A percentile compares a stretch with the other conserved stretches of the same genome.
These are phyloP conservation scores for Solanum habrochaites DNA, from an alignment of 257 asterid genomes.

Conservation along the genomic window DNA sequence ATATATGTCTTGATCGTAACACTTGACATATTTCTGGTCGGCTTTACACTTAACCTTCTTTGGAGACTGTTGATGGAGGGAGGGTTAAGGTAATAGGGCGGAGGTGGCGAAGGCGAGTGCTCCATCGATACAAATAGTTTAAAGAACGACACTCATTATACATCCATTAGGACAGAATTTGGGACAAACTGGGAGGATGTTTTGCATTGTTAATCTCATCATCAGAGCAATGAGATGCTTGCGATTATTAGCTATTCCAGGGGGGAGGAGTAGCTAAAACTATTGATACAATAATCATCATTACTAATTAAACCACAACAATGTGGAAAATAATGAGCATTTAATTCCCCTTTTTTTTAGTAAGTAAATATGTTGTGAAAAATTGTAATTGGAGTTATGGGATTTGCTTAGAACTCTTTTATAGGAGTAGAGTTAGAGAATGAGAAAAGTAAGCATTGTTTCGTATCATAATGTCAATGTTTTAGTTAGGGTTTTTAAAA, in stretches of 20 bases:
- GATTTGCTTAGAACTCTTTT: background rate
- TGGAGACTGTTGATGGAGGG: background rate
- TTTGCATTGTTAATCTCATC: conserved; percentile 28
- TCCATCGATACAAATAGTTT: conserved; percentile 22
- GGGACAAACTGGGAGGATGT: conserved; percentile 54
- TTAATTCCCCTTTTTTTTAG: background rate
- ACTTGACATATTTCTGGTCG: conserved; percentile 14
- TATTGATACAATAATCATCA: background rate
- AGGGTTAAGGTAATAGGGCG: too few species aligned
- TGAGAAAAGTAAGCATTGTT: background rate
- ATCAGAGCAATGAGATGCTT: conserved; percentile 29
- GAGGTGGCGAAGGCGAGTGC: background rate
- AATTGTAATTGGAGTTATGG: background rate
- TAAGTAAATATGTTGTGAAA: background rate
- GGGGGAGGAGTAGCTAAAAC: conserved; percentile 34
- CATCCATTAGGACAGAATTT: conserved; percentile 42
- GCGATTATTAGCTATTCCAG: conserved; percentile 32
- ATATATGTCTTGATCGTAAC: conserved; percentile 23
- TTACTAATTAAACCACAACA: background rate
- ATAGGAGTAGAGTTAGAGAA: background rate
- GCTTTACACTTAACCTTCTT: conserved; percentile 26
- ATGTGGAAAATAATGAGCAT: background rate
- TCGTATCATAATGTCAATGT: background rate
- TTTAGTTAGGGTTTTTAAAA: too few species aligned
- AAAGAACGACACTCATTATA: conserved; percentile 21